Evolutionary conservation across 441 rosid genomes (phyloP).

Genomic region (Syzygium malaccense): DNA sequence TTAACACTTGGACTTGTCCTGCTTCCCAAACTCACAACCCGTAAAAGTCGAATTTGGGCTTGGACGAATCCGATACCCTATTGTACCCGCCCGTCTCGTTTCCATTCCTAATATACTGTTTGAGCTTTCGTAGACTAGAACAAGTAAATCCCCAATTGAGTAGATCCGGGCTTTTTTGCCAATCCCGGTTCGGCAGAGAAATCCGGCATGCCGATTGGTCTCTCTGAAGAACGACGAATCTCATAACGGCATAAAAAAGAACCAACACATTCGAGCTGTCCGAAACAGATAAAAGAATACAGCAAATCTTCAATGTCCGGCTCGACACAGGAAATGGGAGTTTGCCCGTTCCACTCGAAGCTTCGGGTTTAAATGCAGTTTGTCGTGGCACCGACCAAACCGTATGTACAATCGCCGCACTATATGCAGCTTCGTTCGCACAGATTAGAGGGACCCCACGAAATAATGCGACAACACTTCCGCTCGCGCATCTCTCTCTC

Average conservation of each 20-base stretch:
- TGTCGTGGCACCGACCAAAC: not conserved
- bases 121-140: rapidly evolving
- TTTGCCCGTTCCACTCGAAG: too few species aligned
- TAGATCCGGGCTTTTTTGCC: not conserved
- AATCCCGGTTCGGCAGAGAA: rapidly evolving
- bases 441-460: not conserved
- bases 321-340: too few species aligned
- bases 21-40: rapidly evolving
- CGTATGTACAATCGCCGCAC: not conserved
- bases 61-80: rapidly evolving
- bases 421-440: not conserved
- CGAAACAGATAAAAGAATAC: not conserved
- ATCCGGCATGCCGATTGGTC: not conserved
- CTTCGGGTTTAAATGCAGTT: not conserved
- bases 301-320: not conserved
- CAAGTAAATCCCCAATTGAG: rapidly evolving
- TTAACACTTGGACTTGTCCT: not conserved
- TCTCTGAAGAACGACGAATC: not conserved
- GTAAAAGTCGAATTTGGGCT: not conserved
- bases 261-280: not conserved
- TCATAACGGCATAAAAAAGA: not conserved
- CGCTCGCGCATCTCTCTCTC: not conserved
- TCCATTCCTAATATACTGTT: not conserved
- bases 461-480: not conserved
- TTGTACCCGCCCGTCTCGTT: not conserved